phyloP scores from a whole-genome alignment of 495 filamentous ascomycete genomes.

The Podospora didyma region DNA sequence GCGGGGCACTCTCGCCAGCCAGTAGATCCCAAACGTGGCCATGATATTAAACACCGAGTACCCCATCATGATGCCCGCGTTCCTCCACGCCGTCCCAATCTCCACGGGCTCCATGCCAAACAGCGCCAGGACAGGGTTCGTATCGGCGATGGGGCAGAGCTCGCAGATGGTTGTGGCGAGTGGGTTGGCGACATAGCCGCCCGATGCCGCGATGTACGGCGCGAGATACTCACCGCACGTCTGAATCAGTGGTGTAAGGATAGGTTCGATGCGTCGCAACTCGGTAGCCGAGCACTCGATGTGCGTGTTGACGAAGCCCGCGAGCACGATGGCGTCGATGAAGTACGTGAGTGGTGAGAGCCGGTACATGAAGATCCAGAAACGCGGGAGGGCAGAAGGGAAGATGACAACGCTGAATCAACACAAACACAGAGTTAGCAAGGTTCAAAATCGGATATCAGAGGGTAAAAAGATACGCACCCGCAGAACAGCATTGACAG shows the following conservation, averaged over 20 bases:
- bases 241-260: neutral
- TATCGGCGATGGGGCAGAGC: conserved; percentile 42
- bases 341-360: conserved; percentile 64
- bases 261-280: neutral
- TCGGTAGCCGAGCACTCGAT: neutral
- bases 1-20: conserved; percentile 43
- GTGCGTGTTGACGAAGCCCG: neutral
- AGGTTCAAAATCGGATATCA: neutral
- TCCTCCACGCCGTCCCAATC: conserved; percentile 47
- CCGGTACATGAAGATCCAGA: conserved; percentile 74
- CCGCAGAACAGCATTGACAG: conserved; percentile 11
- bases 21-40: conserved; percentile 49
- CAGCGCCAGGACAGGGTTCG: conserved; percentile 42
- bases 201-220: neutral
- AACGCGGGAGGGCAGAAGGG: conserved; percentile 53
- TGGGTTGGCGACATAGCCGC: neutral
- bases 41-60: conserved; percentile 51
- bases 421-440: conserved; percentile 2
- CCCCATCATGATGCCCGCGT: conserved; percentile 50
- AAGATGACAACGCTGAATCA: conserved; percentile 20
- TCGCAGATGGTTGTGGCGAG: conserved; percentile 35
- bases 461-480: conserved; percentile 31
- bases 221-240: neutral
- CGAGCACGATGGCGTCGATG: conserved; percentile 36
- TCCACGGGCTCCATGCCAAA: conserved; percentile 33